Percentiles rank a stretch among this genome's conserved stretches.
phyloP scores from a whole-genome alignment of 169 alveolate species.

The Perkinsus chesapeaki region DNA sequence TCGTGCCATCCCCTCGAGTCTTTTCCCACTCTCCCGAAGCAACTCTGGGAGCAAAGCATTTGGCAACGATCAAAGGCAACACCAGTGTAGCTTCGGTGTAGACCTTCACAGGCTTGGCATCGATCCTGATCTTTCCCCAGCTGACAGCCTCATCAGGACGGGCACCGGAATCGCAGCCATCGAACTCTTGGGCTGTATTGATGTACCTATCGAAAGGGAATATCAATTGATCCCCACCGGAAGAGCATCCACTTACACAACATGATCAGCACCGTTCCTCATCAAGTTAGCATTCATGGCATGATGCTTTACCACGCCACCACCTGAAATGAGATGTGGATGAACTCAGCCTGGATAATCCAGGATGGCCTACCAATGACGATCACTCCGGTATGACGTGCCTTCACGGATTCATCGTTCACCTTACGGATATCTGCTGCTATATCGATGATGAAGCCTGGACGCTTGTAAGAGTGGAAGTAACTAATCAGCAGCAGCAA shows the following conservation, averaged over 20 bases:
- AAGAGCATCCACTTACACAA: slow-evolving; percentile 89
- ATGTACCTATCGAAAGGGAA: neutral
- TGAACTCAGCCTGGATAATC: neutral
- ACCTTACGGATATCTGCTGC: slow-evolving; percentile 83
- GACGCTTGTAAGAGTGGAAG: slow-evolving; percentile 69
- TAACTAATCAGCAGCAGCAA: neutral
- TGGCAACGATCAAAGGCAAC: slow-evolving; percentile 69
- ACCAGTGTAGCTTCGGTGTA: slow-evolving; percentile 88
- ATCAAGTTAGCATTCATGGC: slow-evolving; percentile 96
- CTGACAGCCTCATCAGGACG: slow-evolving; percentile 98
- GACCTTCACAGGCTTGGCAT: slow-evolving; percentile 91
- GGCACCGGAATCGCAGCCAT: slow-evolving; percentile 99
- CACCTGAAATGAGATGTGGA: slow-evolving; percentile 30
- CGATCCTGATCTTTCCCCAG: slow-evolving; percentile 97
- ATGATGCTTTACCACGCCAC: slow-evolving; percentile 98
- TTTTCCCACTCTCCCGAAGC: slow-evolving; percentile 33
- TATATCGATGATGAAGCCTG: slow-evolving; percentile 88
- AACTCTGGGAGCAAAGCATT: slow-evolving; percentile 27
- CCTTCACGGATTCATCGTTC: slow-evolving; percentile 84
- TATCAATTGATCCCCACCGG: neutral
- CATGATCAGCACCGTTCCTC: slow-evolving; percentile 99
- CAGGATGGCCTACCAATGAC: slow-evolving; percentile 75
- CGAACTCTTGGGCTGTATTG: slow-evolving; percentile 82
- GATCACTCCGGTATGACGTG: slow-evolving; percentile 89
- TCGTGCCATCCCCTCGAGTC: neutral